Evolutionary conservation across 176 grass and related monocot species (phyloP).

Genomic region (Avena insularis): DNA sequence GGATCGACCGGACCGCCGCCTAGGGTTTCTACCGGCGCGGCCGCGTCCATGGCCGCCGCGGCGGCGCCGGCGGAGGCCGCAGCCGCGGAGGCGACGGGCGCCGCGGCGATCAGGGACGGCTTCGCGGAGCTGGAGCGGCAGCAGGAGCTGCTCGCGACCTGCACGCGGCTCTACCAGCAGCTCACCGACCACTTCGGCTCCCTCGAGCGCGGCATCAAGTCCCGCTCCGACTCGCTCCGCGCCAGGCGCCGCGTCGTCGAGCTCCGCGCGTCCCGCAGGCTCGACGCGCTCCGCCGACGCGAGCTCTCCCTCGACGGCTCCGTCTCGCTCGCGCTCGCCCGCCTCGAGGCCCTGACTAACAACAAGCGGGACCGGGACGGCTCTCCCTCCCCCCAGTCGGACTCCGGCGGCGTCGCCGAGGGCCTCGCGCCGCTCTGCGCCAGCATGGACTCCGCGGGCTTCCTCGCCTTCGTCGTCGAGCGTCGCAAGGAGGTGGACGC

Average conservation of each 20-base stretch:
- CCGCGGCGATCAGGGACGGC: conserved; percentile 55
- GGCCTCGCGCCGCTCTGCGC: conserved; percentile 56
- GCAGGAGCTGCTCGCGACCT: conserved; percentile 73
- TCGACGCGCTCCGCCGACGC: conserved; percentile 66
- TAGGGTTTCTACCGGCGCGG: conserved; percentile 22
- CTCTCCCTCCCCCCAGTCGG: not conserved
- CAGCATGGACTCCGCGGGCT: conserved; percentile 62
- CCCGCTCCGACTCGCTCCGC: conserved; percentile 67
- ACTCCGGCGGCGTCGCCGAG: conserved; percentile 33
- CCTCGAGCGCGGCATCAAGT: conserved; percentile 63
- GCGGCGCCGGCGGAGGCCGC: conserved; percentile 47
- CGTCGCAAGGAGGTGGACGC: conserved; percentile 79
- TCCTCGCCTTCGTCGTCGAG: conserved; percentile 67
- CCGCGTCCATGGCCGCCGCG: conserved; percentile 41
- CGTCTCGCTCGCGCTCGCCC: conserved; percentile 57
- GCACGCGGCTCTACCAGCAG: conserved; percentile 79
- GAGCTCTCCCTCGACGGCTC: conserved; percentile 65
- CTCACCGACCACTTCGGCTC: conserved; percentile 72
- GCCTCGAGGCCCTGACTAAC: conserved; percentile 47
- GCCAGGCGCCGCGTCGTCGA: conserved; percentile 60
- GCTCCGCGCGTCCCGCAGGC: conserved; percentile 47
- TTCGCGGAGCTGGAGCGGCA: conserved; percentile 83
- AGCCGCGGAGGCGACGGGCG: conserved; percentile 34
- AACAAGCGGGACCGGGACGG: not conserved
- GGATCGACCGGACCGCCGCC: not conserved